Base-by-base conservation (phyloP, 208 protist species). In the Leishmania turanica region DNA sequence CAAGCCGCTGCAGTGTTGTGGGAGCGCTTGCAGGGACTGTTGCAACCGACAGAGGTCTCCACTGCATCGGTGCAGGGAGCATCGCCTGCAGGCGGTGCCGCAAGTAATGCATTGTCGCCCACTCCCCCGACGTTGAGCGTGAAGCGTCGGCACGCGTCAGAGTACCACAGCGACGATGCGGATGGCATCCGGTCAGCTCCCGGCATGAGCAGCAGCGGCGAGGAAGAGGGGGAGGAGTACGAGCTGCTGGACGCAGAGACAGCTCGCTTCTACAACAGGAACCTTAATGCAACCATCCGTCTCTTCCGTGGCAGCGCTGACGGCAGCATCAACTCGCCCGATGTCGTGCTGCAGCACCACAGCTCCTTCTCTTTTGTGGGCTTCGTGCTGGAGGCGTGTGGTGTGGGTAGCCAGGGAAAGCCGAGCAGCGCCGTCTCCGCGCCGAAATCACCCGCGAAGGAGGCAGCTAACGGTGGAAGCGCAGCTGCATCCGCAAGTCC, bases 311-410 rank as follows among this genome's bases (percentile, higher is more conserved):
- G 87, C 27, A 90, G 87, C 65, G 85, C 87, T 9, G 84, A 91
- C 62, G 89, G 89, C 45, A 87, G 86, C 82, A 87, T 88, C 77
- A 88, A 88, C 73, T 83, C 88, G 17, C 84, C 84, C 7, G 85
- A 93, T 72, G 78, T 84, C 15, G 77, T 91, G 56, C 68, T 93
- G 76, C 75, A 88, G 58, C 78, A 87, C 54, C 80, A 84, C 77
- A 91, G 81, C 85, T 92, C 88, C n/a, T 93, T 90, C 75, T 90
- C 87, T 37, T 93, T 93, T 74, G 90, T 93, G 34, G 87, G 85
- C 56, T 93, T 92, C 74, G 88, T 93, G 60, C 83, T 93, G 13
- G 90, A 93, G 71, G 87, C 87, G 71, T 93, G 90, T 70, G 82
- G 90, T 4, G 69, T 93, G 17, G 88, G 84, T 3, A 84, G 87